Base-by-base conservation (phyloP, 805 yeast species). In the Hanseniaspora lindneri region DNA sequence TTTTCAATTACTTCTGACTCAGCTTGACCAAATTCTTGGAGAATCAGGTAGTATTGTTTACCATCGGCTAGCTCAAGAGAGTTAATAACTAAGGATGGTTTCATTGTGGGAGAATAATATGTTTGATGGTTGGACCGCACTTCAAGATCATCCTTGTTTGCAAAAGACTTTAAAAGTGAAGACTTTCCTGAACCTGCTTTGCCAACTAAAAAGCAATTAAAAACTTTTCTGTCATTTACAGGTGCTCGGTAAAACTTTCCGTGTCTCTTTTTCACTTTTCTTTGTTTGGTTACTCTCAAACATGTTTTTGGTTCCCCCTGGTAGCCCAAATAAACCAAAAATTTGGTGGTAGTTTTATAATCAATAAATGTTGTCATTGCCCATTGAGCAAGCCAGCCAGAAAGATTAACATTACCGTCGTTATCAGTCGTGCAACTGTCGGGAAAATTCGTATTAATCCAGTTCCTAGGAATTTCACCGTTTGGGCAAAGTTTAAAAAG, bases 351-450 rank as follows among this genome's bases (percentile, higher is more conserved):
- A 0, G 86, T 80, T 55, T 74, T 77, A 59, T 83, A 77, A 56
- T 88, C 95, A 27, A 92, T 66, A 55, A 77, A 87, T 0, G 97
- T 89, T 0, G 96, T 86, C 83, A 92, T 83, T 56, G 89, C 81
- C 99, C 99, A 92, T 58, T 89, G 97, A 0, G 98, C 98, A 33
- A 92, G 66, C 99, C 99, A 92, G 2, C 99, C 98, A 66, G 94
- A 98, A 24, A 92, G 64, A 0, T 97, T 86, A 3, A 92, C 87
- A 60, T 78, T 75, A 0, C 95, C 96, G 53, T 79, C 80, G 54
- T 87, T 96, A 60, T 87, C 88, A 47, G 94, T 76, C 1, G 89
- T 95, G 10, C 94, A 84, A 1, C 94, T 77, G 23, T 73, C 69
- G 0, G 99, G 99, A 59, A 92, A 92, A 54, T 79, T 79, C 0